phyloP scores from a whole-genome alignment of 2,329 filamentous ascomycete genomes.

The Pseudogymnoascus sp. region DNA sequence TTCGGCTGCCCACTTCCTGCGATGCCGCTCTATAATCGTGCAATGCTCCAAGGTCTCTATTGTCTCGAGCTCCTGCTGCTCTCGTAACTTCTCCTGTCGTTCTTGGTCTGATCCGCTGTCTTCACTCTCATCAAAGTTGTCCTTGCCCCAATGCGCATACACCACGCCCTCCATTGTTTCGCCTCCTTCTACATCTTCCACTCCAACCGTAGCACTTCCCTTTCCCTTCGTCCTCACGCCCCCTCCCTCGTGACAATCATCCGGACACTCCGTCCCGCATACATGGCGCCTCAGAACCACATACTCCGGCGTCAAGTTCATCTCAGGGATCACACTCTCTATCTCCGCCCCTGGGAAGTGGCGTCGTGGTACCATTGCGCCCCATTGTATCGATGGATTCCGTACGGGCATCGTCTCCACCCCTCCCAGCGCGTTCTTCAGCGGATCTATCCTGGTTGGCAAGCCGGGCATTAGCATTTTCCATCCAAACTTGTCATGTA shows the following conservation, averaged over 20 bases:
- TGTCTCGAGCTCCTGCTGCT: background rate
- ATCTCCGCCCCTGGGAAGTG: background rate
- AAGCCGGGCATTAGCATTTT: background rate
- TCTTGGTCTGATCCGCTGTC: background rate
- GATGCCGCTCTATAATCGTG: background rate
- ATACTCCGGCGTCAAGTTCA: background rate
- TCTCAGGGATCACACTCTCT: background rate
- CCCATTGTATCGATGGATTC: background rate
- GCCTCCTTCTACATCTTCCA: background rate
- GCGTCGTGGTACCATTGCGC: background rate
- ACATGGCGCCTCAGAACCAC: background rate
- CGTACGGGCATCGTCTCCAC: background rate
- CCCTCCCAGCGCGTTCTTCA: background rate
- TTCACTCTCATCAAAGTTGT: background rate
- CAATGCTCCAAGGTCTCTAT: background rate
- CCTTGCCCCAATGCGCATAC: background rate
- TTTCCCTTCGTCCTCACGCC: background rate
- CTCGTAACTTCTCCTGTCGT: background rate
- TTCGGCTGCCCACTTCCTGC: constrained; percentile 3
- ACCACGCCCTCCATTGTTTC: background rate
- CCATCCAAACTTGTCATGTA: background rate
- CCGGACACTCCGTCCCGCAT: background rate
- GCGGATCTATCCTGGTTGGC: background rate
- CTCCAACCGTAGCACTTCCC: background rate
- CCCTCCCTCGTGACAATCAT: background rate